Evolutionary conservation across 352 stramenopile species (phyloP).

Genomic region (Thraustochytrium striatum): DNA sequence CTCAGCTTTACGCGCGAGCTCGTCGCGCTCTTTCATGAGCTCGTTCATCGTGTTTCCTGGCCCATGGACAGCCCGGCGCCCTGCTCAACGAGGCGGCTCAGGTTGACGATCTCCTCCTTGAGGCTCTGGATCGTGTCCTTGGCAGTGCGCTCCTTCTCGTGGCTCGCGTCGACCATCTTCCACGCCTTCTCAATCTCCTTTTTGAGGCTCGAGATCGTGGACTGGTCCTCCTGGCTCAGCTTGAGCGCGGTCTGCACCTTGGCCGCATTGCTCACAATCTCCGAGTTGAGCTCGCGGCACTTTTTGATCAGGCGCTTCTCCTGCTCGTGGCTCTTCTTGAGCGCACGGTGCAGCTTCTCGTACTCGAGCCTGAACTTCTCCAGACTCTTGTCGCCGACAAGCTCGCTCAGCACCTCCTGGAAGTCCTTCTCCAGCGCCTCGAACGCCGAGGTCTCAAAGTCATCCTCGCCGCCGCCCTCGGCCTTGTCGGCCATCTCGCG

Average conservation of each 20-base stretch:
- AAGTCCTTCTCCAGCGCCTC: conserved; percentile 88
- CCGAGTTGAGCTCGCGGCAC: conserved; percentile 84
- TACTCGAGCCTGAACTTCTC: conserved; percentile 90
- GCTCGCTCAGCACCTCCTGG: conserved; percentile 77
- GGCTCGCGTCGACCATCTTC: conserved; percentile 88
- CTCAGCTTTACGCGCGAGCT: conserved; percentile 72
- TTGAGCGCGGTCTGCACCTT: conserved; percentile 91
- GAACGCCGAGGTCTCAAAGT: conserved; percentile 58
- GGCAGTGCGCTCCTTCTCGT: conserved; percentile 74
- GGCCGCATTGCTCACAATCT: conserved; percentile 91
- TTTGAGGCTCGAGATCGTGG: conserved; percentile 82
- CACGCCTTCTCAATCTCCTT: conserved; percentile 93
- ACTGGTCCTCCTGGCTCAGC: conserved; percentile 86
- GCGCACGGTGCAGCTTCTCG: conserved; percentile 85
- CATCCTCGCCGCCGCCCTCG: not conserved
- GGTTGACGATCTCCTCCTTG: conserved; percentile 89
- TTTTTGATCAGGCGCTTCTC: conserved; percentile 94
- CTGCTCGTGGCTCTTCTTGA: conserved; percentile 86
- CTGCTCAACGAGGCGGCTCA: conserved; percentile 90
- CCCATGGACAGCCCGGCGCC: conserved; percentile 78
- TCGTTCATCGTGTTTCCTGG: conserved; percentile 87
- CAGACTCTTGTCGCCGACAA: conserved; percentile 84
- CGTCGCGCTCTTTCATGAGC: conserved; percentile 78
- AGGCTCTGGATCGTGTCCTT: conserved; percentile 90
- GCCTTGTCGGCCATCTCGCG: not conserved